These are phyloP conservation scores for Yamadazyma sp. DNA, from an alignment of 1,139 yeast genomes.

Conservation along the genomic window DNA sequence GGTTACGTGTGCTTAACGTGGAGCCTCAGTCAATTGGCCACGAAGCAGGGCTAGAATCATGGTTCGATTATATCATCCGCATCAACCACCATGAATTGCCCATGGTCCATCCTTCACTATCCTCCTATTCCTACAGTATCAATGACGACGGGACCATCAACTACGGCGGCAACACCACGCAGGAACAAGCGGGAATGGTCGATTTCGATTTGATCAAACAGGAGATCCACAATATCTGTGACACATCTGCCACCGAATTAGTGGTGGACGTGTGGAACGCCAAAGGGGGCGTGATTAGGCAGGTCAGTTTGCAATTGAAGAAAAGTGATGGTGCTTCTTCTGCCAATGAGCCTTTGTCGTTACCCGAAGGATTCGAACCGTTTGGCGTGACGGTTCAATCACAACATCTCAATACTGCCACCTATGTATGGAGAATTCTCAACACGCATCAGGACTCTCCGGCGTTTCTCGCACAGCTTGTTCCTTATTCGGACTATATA, in stretches of 20 bases:
- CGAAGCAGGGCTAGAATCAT: constrained; percentile 58
- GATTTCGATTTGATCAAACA: constrained; percentile 34
- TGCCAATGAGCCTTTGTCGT: constrained; percentile 7
- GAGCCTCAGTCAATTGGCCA: constrained; percentile 42
- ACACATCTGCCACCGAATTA: constrained; percentile 35
- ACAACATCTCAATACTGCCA: constrained; percentile 72
- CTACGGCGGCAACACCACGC: constrained; percentile 37
- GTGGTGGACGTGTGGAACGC: constrained; percentile 80
- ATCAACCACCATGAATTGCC: constrained; percentile 76
- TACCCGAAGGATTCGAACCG: constrained; percentile 22
- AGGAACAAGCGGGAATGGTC: constrained; percentile 39
- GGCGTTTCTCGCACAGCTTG: constrained; percentile 78
- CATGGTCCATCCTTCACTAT: constrained; percentile 38
- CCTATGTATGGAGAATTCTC: constrained; percentile 86
- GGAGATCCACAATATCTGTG: constrained; percentile 30
- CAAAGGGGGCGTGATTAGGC: constrained; percentile 74
- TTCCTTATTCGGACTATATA: constrained; percentile 85
- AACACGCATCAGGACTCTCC: constrained; percentile 78
- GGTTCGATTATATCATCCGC: constrained; percentile 83
- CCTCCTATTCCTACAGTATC: constrained; percentile 32
- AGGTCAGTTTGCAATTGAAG: constrained; percentile 46
- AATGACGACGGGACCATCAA: constrained; percentile 45
- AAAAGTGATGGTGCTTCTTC: constrained; percentile 6
- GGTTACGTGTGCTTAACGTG: constrained; percentile 41
- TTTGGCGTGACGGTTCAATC: constrained; percentile 75